Evolutionary conservation across 2,329 filamentous ascomycete genomes (phyloP).

Genomic region (Camillea tinctor): DNA sequence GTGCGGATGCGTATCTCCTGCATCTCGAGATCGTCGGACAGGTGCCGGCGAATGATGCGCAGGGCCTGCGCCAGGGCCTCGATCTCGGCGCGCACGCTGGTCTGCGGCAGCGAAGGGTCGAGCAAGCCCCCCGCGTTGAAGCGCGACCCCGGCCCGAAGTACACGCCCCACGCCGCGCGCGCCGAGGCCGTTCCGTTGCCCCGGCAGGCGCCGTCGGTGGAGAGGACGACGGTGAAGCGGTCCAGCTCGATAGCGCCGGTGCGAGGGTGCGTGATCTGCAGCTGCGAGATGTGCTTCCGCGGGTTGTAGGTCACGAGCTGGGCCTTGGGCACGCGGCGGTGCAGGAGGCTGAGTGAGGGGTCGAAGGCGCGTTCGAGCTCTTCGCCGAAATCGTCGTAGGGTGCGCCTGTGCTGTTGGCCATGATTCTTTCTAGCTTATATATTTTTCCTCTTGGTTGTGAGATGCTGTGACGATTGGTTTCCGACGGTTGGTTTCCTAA

Average conservation of each 20-base stretch:
- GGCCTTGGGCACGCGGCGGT: not conserved
- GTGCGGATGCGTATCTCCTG: not conserved
- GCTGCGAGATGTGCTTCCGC: not conserved
- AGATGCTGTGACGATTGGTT: no score
- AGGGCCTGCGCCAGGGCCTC: conserved; percentile 19
- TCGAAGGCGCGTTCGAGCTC: not conserved
- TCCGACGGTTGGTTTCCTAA: no score
- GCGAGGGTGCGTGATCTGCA: not conserved
- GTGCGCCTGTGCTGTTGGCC: no score
- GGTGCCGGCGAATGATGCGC: conserved; percentile 4
- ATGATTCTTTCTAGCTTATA: no score
- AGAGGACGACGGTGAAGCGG: conserved; percentile 16
- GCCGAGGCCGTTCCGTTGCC: conserved; percentile 19
- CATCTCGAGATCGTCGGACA: not conserved
- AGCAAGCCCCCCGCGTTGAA: conserved; percentile 16
- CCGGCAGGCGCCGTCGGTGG: conserved; percentile 26
- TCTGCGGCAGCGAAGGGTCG: conserved; percentile 10
- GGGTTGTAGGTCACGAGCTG: not conserved
- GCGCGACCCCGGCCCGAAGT: conserved; percentile 23
- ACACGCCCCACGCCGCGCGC: conserved; percentile 24
- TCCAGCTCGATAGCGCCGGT: not conserved
- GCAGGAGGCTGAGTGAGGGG: not conserved
- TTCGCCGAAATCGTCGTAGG: not conserved
- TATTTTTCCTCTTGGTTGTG: no score
- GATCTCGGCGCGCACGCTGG: conserved; percentile 17